Evolutionary conservation across 768 basidiomycete genomes (phyloP).

Genomic region (Collybia nuda): DNA sequence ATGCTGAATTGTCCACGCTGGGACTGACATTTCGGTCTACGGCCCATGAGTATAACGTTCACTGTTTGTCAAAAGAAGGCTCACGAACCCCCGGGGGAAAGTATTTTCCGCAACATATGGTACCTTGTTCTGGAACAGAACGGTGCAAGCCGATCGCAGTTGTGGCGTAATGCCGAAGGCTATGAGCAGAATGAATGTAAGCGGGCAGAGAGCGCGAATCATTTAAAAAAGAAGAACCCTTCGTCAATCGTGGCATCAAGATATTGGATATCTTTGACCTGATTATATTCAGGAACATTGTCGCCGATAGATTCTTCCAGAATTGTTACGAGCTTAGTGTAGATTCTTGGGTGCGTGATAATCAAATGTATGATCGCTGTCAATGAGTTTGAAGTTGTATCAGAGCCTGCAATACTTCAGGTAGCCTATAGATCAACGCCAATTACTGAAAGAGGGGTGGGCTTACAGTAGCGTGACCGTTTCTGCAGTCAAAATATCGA

Average conservation of each 20-base stretch:
- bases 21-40: conserved; percentile 33
- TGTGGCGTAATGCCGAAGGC: conserved; percentile 31
- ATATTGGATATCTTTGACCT: conserved; percentile 25
- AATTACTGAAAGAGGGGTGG: neutral
- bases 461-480: conserved; percentile 26
- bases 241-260: conserved; percentile 26
- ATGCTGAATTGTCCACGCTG: conserved; percentile 32
- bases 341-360: conserved; percentile 19
- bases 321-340: conserved; percentile 16
- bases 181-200: conserved; percentile 1
- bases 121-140: conserved; percentile 25
- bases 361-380: conserved; percentile 26
- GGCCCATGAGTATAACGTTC: neutral
- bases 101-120: conserved; percentile 19
- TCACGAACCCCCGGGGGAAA: conserved; percentile 28
- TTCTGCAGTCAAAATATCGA: conserved; percentile 25
- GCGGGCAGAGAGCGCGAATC: no score
- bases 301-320: conserved; percentile 12
- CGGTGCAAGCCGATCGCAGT: conserved; percentile 35
- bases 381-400: conserved; percentile 31
- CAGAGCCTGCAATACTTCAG: conserved; percentile 31
- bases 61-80: neutral
- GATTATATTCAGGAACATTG: conserved; percentile 15
- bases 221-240: conserved; percentile 12
- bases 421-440: neutral